Evolutionary conservation across 345 rosid genomes (phyloP).

Genomic region (Anacardium occidentale): DNA sequence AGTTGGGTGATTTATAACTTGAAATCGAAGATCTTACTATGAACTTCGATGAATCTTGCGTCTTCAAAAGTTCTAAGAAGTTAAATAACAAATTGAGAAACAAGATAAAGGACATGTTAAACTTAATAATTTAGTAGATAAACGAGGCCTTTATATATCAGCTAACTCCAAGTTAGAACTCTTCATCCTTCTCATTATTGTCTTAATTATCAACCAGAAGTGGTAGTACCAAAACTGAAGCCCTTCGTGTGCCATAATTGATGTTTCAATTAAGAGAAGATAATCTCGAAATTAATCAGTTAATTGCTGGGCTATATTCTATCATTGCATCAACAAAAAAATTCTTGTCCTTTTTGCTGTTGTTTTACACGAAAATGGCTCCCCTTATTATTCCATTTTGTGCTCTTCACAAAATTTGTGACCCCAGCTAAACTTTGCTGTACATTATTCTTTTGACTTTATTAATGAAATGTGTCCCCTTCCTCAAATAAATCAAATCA

Average conservation of each 20-base stretch:
- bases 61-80: too few species aligned
- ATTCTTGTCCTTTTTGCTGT: background rate
- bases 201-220: background rate
- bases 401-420: constrained; percentile 4
- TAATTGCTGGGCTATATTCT: background rate
- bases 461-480: background rate
- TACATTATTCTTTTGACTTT: background rate
- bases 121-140: background rate
- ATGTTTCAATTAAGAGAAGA: too few species aligned
- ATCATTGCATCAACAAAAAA: background rate
- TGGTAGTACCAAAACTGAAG: background rate
- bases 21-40: too few species aligned
- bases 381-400: background rate
- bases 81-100: background rate
- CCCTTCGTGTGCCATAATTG: background rate
- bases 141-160: background rate
- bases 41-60: too few species aligned
- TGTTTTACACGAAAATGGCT: background rate
- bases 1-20: too few species aligned
- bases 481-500: background rate
- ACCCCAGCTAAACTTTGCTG: background rate
- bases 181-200: background rate
- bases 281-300: too few species aligned
- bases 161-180: background rate
- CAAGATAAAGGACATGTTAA: background rate